Base-by-base conservation (phyloP, 2,329 filamentous ascomycete genomes). In the Dactylellina drechsleri region DNA sequence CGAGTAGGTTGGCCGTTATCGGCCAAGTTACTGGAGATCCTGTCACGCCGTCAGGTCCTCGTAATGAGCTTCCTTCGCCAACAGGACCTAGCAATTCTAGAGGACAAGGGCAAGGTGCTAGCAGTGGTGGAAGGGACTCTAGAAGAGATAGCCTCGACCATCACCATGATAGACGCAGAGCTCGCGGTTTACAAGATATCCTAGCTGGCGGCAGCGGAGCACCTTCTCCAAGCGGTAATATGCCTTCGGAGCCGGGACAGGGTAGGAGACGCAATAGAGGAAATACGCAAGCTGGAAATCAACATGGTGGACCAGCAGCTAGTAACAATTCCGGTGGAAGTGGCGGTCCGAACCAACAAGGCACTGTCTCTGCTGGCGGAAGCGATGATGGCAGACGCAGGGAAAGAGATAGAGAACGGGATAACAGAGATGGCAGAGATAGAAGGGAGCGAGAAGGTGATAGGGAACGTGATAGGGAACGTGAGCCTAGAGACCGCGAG, bases 181-280 rank as follows among this genome's bases (percentile, higher is more conserved):
- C 78, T 54, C 62, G 78, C 47, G 77, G 76, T n/a, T 68, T 79
- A 50, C 78, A 79, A 50, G 76, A 73, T 18, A 76, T 79, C 40
- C 67, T 79, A 10, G 40, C 66, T 23, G 66, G 72, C 31, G 77
- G 77, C 23, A 68, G 52, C 16, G 66, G 76, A 20, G 73, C 64
- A n/a, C 66, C 77, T 52, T 70, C 73, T 36, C 76, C 72, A 23
- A 70, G 72, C 26, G 77, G 75, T 4, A 78, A 65, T 56, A 56
- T 56, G 16, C 58, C 71, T 20, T 66, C 58, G 10, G 71, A 75
- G 13, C 71, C 65, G 1, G 71, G 76, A 18, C 77, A 76, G 13
- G 67, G 77, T 5, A 68, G 77, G 15, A 66, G 75, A 20, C 70
- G 70, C 12, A 66, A 78, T 3, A 57, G 76, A 45, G 76, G 68